Evolutionary conservation across 2,329 filamentous ascomycete species (phyloP).

Genomic region (Graphium sp.): DNA sequence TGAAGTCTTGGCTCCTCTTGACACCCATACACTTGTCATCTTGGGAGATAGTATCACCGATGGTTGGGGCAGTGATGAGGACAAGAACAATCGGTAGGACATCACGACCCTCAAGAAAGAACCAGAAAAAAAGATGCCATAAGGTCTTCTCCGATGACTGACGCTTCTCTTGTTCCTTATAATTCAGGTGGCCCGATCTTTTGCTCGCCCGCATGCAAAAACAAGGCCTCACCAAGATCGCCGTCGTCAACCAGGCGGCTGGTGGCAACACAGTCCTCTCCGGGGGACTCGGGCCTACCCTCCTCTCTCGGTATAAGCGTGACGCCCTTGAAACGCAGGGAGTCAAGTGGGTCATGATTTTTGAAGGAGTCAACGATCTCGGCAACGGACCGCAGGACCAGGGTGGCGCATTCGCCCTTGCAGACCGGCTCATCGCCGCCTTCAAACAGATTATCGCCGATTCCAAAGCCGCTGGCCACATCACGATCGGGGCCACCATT

Average conservation of each 20-base stretch:
- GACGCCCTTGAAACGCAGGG: slow-evolving; percentile 42
- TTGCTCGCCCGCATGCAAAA: slow-evolving; percentile 33
- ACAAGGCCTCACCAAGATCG: slow-evolving; percentile 27
- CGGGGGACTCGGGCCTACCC: slow-evolving; percentile 45
- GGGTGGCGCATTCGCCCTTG: slow-evolving; percentile 28
- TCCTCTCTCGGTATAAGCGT: slow-evolving; percentile 42
- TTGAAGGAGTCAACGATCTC: slow-evolving; percentile 56
- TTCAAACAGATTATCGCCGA: slow-evolving; percentile 40
- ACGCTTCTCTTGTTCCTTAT: slow-evolving; percentile 2
- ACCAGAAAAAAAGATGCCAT: not conserved
- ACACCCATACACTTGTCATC: slow-evolving; percentile 28
- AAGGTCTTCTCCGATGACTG: not conserved
- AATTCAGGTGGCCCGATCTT: slow-evolving; percentile 35
- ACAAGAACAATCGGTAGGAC: slow-evolving; percentile 36
- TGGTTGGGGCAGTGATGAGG: slow-evolving; percentile 42
- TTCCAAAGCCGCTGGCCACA: slow-evolving; percentile 33
- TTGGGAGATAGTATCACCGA: slow-evolving; percentile 54
- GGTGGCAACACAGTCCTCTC: slow-evolving; percentile 49
- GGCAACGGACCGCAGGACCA: slow-evolving; percentile 28
- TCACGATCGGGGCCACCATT: slow-evolving; percentile 46
- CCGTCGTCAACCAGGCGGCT: slow-evolving; percentile 47
- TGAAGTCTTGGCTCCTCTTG: slow-evolving; percentile 32
- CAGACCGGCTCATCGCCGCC: slow-evolving; percentile 33
- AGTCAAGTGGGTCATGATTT: slow-evolving; percentile 45
- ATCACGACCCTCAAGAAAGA: not conserved